Base-by-base conservation (phyloP, 176 grass and related monocot species). In the Musa schizocarpa region DNA sequence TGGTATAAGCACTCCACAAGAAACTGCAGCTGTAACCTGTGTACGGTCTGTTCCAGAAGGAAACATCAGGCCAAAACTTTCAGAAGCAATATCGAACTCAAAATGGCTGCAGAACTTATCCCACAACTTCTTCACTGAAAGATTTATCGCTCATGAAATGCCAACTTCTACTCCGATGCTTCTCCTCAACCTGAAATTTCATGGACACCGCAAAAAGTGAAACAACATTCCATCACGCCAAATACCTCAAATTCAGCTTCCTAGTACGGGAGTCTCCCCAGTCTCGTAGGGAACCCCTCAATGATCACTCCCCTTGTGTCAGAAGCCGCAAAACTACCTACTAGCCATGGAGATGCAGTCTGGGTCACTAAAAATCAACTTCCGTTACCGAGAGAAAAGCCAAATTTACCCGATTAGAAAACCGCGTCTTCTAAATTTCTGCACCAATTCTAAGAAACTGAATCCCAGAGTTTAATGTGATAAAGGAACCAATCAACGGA, bases 31-130 rank as follows among this genome's bases (percentile, higher is more conserved):
- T 64, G 84, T 72, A 11, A 94, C 88, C 65, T 77, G 82, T 65
- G 78, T 76, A 81, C 88, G 77, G 82, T 95, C 91, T 54, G 88
- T 82, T 69, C 81, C 88, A 57, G 87, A 80, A 43, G 91, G 87
- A 73, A 95, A 99, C 96, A 99, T 99, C 72, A 56, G 22, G 21
- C 17, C 21, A 50, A 64, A 26, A 70, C 63, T 6, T 22, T 61
- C 34, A 56, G 34, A 77, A 61, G 13, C 54, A 67, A 43, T 64
- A 71, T 22, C 48, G 9, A 22, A 20, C 17, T 51, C 50, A 70
- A 50, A 16, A 69, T 48, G 34, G 9, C 2, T 22, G 24, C 2
- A 9, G 63, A 65, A 25, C 68, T 70, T 21, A 14, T 61, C 57
- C 68, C 25, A 50, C 48, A 20, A 50, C 10, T 20, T 20, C 68